Evolutionary conservation across 345 rosid species (phyloP).

Genomic region (Stellera chamaejasme): DNA sequence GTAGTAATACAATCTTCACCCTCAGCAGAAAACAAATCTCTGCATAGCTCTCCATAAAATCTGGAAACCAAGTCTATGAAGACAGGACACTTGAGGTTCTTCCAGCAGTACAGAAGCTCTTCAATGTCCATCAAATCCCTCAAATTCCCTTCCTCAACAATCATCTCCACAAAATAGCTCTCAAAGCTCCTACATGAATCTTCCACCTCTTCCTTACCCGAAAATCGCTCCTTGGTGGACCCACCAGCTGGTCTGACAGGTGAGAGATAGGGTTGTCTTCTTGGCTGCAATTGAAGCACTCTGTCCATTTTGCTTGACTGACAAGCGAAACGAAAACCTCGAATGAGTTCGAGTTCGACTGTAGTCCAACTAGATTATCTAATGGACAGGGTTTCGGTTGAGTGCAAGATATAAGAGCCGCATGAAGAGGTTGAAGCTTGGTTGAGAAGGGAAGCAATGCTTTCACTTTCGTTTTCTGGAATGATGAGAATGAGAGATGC

Average conservation of each 20-base stretch:
- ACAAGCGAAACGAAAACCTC: slow-evolving; percentile 19
- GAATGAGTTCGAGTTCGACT: background rate
- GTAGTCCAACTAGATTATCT: slow-evolving; percentile 13
- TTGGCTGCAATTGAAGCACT: slow-evolving; percentile 8
- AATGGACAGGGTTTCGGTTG: slow-evolving; percentile 30
- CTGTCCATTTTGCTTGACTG: slow-evolving; percentile 27
- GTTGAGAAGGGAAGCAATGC: slow-evolving; percentile 45
- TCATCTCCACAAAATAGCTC: slow-evolving; percentile 75
- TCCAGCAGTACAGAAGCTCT: slow-evolving; percentile 84
- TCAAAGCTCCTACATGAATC: slow-evolving; percentile 85
- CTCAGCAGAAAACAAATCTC: slow-evolving; percentile 35
- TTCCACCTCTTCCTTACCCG: slow-evolving; percentile 34
- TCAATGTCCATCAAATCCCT: slow-evolving; percentile 73
- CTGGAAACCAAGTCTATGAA: slow-evolving; percentile 61
- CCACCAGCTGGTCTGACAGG: slow-evolving; percentile 42
- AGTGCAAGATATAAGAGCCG: slow-evolving; percentile 45
- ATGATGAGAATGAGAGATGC: background rate
- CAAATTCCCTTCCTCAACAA: slow-evolving; percentile 69
- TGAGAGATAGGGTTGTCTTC: slow-evolving; percentile 26
- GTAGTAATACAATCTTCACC: slow-evolving; percentile 3
- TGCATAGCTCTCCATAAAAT: slow-evolving; percentile 85
- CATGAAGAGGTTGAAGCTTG: slow-evolving; percentile 52
- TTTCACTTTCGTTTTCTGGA: slow-evolving; percentile 38
- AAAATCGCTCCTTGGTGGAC: slow-evolving; percentile 13
- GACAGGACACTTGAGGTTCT: slow-evolving; percentile 68